Conservation (phyloP, 352 stramenopile species). For the Pythium folliculosum region DNA sequence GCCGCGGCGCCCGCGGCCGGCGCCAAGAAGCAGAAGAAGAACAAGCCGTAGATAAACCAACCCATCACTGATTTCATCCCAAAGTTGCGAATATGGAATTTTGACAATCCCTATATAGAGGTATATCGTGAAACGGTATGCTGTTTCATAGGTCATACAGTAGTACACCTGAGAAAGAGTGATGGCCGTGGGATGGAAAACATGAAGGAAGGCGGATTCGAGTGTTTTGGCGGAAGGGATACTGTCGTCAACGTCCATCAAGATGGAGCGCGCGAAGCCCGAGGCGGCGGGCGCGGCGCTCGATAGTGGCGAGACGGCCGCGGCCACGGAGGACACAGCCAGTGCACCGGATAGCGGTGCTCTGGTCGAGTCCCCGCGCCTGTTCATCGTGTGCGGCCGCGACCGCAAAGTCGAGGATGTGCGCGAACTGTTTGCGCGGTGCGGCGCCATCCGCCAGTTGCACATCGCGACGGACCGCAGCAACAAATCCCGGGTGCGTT, state of each 20-base stretch:
- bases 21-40: conserved; percentile 29
- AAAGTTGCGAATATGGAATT: background rate
- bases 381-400: conserved; percentile 79
- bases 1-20: conserved; percentile 1
- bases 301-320: background rate
- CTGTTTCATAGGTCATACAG: background rate
- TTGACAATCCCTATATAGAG: background rate
- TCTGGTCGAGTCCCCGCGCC: conserved; percentile 25
- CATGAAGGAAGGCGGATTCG: too few relatives aligned
- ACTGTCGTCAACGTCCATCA: too few relatives aligned
- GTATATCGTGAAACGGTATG: too few relatives aligned
- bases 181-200: background rate
- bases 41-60: conserved; percentile 3
- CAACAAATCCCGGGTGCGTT: conserved; percentile 66
- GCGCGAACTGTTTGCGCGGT: conserved; percentile 55
- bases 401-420: conserved; percentile 67
- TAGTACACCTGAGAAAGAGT: background rate
- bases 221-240: background rate
- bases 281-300: background rate
- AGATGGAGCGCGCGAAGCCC: conserved; percentile 3
- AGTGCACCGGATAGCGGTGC: background rate
- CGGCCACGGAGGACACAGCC: background rate
- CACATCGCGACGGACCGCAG: conserved; percentile 76
- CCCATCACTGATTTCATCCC: background rate
- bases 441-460: conserved; percentile 62